phyloP scores from a whole-genome alignment of 2,329 filamentous ascomycete species.

The Sodiomyces alkalinus region DNA sequence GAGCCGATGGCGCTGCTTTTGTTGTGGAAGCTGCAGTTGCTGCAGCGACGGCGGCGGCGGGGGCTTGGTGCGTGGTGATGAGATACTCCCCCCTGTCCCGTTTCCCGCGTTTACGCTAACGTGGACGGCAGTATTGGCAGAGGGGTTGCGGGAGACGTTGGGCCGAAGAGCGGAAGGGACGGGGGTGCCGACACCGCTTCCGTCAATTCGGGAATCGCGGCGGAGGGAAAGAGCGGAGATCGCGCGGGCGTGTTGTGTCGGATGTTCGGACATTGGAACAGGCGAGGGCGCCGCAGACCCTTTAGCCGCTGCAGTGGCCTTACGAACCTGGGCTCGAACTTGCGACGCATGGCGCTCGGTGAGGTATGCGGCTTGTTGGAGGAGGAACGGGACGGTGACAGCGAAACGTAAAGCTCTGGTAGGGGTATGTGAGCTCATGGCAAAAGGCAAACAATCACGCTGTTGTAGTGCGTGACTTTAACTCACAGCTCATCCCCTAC shows the following conservation, averaged over 20 bases:
- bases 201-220: constrained; percentile 37
- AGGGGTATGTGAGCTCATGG: constrained; percentile 5
- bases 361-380: constrained; percentile 87
- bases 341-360: constrained; percentile 85
- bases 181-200: constrained; percentile 32
- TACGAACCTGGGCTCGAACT: constrained; percentile 79
- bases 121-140: constrained; percentile 27
- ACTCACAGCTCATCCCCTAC: constrained; percentile 64
- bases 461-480: neutral
- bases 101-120: too few relatives aligned
- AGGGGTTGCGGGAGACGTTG: constrained; percentile 30
- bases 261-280: constrained; percentile 31
- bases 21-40: constrained; percentile 10
- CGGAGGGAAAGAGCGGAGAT: constrained; percentile 41
- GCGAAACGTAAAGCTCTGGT: constrained; percentile 59
- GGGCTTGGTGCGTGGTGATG: constrained; percentile 14
- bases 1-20: constrained; percentile 23
- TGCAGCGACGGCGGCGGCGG: too few relatives aligned
- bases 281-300: constrained; percentile 44
- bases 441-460: too few relatives aligned
- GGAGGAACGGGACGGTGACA: constrained; percentile 73
- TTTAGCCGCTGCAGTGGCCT: constrained; percentile 43
- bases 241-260: constrained; percentile 23
- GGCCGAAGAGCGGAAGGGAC: constrained; percentile 25
- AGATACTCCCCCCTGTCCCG: constrained; percentile 15